Conservation (phyloP, 371 early-diverging fungal genomes). For the Actinomortierella wolfii region DNA sequence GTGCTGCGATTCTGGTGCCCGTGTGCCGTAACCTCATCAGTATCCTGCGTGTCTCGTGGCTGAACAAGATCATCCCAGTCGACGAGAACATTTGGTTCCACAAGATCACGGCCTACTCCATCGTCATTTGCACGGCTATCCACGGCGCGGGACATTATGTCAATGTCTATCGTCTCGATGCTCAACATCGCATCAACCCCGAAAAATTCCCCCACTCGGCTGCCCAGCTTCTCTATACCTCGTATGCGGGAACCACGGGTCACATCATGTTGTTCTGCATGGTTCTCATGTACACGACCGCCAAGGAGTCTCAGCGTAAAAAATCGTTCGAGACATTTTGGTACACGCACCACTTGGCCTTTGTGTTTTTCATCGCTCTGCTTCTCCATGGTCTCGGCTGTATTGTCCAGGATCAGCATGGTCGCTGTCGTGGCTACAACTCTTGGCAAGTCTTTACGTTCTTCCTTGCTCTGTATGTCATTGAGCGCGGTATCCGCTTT, state of each 20-base stretch:
- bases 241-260: constrained; percentile 65
- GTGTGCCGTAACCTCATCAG: constrained; percentile 81
- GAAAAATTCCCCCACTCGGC: constrained; percentile 28
- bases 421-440: constrained; percentile 51
- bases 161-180: constrained; percentile 53
- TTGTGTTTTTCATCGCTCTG: constrained; percentile 60
- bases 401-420: constrained; percentile 53
- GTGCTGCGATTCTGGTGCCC: constrained; percentile 76
- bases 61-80: constrained; percentile 61
- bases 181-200: constrained; percentile 9
- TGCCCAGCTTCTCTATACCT: constrained; percentile 52
- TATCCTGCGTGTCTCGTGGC: constrained; percentile 55
- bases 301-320: constrained; percentile 55
- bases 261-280: constrained; percentile 66
- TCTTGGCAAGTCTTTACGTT: constrained; percentile 53
- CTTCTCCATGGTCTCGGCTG: constrained; percentile 71
- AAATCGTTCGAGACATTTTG: constrained; percentile 74
- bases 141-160: constrained; percentile 63
- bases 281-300: constrained; percentile 64
- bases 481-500: constrained; percentile 63
- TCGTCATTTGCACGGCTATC: constrained; percentile 61
- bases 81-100: constrained; percentile 78
- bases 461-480: constrained; percentile 58
- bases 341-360: constrained; percentile 75
- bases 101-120: constrained; percentile 65